Conservation (phyloP, 2,329 filamentous ascomycete species). For the Aspergillus candidus region DNA sequence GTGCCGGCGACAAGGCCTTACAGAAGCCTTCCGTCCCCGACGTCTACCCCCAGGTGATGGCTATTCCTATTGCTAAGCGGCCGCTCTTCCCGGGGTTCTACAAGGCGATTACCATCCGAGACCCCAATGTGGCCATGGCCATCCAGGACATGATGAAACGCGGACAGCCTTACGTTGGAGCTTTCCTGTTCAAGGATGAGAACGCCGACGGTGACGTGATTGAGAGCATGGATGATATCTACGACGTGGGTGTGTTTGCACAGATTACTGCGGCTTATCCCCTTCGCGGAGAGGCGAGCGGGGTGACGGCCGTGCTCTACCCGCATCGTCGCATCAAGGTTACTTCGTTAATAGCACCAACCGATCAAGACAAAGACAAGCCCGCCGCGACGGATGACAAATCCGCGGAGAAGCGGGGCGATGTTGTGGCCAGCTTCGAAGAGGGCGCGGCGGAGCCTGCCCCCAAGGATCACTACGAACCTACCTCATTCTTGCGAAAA, state of each 20-base stretch:
- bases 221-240: conserved; percentile 80
- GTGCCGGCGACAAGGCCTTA: conserved; percentile 64
- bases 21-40: conserved; percentile 88
- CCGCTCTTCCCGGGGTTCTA: conserved; percentile 97
- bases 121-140: conserved; percentile 82
- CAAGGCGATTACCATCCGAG: conserved; percentile 94
- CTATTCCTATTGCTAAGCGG: conserved; percentile 88
- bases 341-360: conserved; percentile 71
- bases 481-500: conserved; percentile 83
- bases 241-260: conserved; percentile 94
- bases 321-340: conserved; percentile 92
- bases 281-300: conserved; percentile 70
- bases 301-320: conserved; percentile 88
- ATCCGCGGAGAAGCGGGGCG: conserved; percentile 68
- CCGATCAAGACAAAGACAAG: conserved; percentile 25
- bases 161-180: conserved; percentile 93
- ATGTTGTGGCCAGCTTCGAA: conserved; percentile 95
- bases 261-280: conserved; percentile 97
- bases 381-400: conserved; percentile 34
- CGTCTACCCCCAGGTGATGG: conserved; percentile 94
- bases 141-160: conserved; percentile 96
- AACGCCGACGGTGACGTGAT: conserved; percentile 91
- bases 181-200: conserved; percentile 95
- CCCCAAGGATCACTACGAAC: conserved; percentile 63
- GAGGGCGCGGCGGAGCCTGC: conserved; percentile 62